Evolutionary conservation across 257 asterid species (phyloP), one percentile per base, ranked within the genome.

Genomic region (Solanum ahanhuiri): DNA sequence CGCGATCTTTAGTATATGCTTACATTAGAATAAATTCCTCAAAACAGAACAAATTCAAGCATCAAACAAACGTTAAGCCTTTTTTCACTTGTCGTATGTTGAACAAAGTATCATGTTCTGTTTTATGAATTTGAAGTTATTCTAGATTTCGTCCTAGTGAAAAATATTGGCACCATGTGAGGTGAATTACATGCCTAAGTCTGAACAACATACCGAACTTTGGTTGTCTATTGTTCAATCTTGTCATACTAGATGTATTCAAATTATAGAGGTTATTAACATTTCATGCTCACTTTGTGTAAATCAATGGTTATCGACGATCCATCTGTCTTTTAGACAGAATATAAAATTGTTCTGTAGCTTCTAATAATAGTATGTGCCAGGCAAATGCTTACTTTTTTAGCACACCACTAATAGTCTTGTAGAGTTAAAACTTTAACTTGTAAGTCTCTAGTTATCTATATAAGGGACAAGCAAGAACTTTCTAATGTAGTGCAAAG

Each of bases 401-500:
- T 41, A 43, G 83, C 9, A 45, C 35, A 77, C 39, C 83, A 77
- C 39, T 25, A 14, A 23, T 77, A 77, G 81, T 43, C 72, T 71
- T 82, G 66, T 69, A 87, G 34, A 82, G 75, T 85, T 89, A 60
- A 86, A 90, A 87, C 88, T 91, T 91, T 90, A 91, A 90, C 93
- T 83, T 86, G 91, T 71, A 90, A 85, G 67, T 71, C 48, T 57
- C 71, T 60, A 86, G 84, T n/a, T 69, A 28, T 48, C 28, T 79
- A 79, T 79, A 79, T 48, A 48, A 25, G 1, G 25, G 10, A 79
- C 84, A 90, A 88, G 88, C 73, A 70, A 85, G 86, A 89, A 83
- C 51, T 66, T 64, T 34, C 28, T 51, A 35, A 67, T 86, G 67
- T 71, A 63, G 57, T 66, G 54, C 37, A 75, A 43, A 81, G 48